Conservation (phyloP, 2,329 filamentous ascomycete genomes). For the Sporothrix brunneoviolacea region DNA sequence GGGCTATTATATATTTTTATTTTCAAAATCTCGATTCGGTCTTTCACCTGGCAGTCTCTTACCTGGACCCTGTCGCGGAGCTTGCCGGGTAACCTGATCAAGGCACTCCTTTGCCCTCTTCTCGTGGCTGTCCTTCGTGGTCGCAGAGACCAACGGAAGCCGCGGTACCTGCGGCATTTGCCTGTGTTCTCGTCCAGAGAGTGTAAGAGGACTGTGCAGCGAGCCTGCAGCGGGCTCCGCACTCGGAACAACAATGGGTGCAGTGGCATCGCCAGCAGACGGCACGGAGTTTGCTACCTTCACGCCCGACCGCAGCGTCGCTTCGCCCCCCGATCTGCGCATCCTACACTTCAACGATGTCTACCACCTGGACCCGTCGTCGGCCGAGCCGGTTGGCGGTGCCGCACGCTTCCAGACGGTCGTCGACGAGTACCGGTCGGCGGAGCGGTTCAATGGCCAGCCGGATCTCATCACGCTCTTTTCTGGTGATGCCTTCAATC, state of each 20-base stretch:
- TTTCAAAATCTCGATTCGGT: too few species aligned
- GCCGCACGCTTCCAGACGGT: conserved; percentile 74
- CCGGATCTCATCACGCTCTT: conserved; percentile 70
- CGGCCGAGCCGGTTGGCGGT: conserved; percentile 77
- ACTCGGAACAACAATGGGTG: neutral
- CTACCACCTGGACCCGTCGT: conserved; percentile 73
- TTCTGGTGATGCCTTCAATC: conserved; percentile 89
- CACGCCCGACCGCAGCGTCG: conserved; percentile 23
- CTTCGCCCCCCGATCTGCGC: conserved; percentile 59
- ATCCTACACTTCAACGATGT: conserved; percentile 90
- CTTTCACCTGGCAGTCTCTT: too few species aligned
- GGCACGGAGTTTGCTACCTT: conserved; percentile 12
- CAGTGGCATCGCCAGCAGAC: neutral
- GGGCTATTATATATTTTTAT: too few species aligned
- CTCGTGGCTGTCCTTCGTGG: too few species aligned
- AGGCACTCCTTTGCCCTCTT: too few species aligned
- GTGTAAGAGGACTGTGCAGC: too few species aligned
- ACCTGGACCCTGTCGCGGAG: too few species aligned
- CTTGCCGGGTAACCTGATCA: too few species aligned
- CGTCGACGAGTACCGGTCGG: conserved; percentile 64
- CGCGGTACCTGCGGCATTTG: too few species aligned
- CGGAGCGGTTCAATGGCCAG: conserved; percentile 54
- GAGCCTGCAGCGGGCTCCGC: too few species aligned
- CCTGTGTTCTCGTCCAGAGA: too few species aligned
- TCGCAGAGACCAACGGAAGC: too few species aligned